phyloP scores from a whole-genome alignment of 768 basidiomycete genomes.

The Gyrodon lividus region DNA sequence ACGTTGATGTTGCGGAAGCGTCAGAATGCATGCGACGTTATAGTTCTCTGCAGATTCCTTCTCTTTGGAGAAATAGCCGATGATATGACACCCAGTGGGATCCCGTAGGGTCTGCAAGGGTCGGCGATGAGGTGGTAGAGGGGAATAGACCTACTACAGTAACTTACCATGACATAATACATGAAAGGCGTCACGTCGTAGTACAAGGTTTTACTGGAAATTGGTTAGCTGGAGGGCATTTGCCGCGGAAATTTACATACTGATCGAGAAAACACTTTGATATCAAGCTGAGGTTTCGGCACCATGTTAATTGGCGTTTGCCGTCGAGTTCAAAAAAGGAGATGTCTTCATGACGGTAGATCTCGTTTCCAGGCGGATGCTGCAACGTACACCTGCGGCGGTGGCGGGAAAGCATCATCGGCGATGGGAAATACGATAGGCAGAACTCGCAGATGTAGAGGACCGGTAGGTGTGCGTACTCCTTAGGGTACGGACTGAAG shows the following conservation, averaged over 20 bases:
- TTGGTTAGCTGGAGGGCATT: slow-evolving; percentile 19
- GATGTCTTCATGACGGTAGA: slow-evolving; percentile 95
- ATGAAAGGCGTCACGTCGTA: slow-evolving; percentile 99
- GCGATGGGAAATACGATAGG: slow-evolving; percentile 86
- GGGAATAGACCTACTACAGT: slow-evolving; percentile 4
- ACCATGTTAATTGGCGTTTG: slow-evolving; percentile 93
- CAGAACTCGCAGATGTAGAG: slow-evolving; percentile 99
- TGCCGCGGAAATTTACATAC: slow-evolving; percentile 41
- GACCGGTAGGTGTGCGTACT: slow-evolving; percentile 93
- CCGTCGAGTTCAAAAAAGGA: slow-evolving; percentile 99
- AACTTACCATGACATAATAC: slow-evolving; percentile 95
- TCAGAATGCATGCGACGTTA: slow-evolving; percentile 98
- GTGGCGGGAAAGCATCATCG: slow-evolving; percentile 89
- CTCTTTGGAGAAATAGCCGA: slow-evolving; percentile 99
- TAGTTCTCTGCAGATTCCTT: slow-evolving; percentile 98
- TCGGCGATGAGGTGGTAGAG: slow-evolving; percentile 14
- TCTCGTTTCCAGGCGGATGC: slow-evolving; percentile 98
- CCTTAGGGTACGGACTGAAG: slow-evolving; percentile 98
- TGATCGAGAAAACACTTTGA: slow-evolving; percentile 99
- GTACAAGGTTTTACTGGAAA: slow-evolving; percentile 88
- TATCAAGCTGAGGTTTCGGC: slow-evolving; percentile 92
- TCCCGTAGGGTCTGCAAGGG: slow-evolving; percentile 71
- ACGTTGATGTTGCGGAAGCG: slow-evolving; percentile 97
- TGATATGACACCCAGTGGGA: slow-evolving; percentile 86
- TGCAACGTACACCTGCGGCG: slow-evolving; percentile 86